A percentile compares a stretch with the other conserved stretches of the same genome.
Conservation (phyloP, 371 early-diverging fungal genomes). For the Rhizomucor miehei region DNA sequence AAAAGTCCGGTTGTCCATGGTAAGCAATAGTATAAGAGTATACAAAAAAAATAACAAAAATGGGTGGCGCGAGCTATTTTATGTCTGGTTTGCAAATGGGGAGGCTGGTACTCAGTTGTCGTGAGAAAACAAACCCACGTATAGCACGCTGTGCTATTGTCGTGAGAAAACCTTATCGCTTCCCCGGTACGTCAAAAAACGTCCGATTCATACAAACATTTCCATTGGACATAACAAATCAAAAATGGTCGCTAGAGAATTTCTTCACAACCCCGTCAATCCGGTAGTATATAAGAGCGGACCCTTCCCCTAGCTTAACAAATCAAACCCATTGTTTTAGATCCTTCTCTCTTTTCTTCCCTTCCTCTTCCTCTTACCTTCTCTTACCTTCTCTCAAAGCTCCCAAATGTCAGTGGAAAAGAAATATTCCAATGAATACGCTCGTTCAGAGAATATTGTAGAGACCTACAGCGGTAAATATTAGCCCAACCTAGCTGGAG, state of each 20-base stretch:
- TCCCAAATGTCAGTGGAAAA: neutral
- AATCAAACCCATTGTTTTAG: no score
- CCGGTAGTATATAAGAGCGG: neutral
- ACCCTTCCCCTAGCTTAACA: no score
- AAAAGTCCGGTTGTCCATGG: no score
- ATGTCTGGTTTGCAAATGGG: no score
- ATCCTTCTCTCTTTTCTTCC: neutral
- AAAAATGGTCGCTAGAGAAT: neutral
- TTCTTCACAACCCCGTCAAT: neutral
- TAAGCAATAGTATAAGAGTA: no score
- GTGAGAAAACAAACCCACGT: neutral
- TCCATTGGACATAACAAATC: conserved; percentile 1
- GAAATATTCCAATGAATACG: neutral
- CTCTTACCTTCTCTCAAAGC: neutral
- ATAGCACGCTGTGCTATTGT: neutral
- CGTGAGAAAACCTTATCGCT: no score
- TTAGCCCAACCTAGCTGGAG: no score
- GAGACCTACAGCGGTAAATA: conserved; percentile 1
- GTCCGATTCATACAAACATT: neutral
- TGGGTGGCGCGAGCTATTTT: no score
- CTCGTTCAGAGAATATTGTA: neutral
- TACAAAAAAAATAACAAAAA: no score
- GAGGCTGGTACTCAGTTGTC: no score
- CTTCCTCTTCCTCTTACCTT: neutral
- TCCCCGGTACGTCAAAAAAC: no score